Conservation (phyloP, 306 rosid species). For the Astragalus membranaceus region DNA sequence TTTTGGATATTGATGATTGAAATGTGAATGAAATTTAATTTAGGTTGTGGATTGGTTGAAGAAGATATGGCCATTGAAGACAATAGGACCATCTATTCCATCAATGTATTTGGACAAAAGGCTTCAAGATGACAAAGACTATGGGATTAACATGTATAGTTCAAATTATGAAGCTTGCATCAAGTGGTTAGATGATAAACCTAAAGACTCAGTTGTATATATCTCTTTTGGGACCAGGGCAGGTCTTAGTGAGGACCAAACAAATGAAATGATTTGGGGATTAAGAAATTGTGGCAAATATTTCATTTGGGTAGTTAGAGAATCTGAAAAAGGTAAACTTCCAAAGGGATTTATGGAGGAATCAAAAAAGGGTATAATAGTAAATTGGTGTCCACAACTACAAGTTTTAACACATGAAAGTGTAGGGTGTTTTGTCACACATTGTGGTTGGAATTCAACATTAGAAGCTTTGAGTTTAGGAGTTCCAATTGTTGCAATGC, state of each 20-base stretch:
- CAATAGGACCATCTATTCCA: slow-evolving; percentile 6
- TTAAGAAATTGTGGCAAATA: neutral
- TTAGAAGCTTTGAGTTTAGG: neutral
- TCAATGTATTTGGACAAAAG: neutral
- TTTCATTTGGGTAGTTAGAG: neutral
- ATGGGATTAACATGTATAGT: neutral
- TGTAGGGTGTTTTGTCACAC: neutral
- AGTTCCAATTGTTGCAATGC: neutral
- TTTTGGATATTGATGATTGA: neutral
- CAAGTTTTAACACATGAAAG: neutral
- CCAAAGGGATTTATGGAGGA: neutral
- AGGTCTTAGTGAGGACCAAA: neutral
- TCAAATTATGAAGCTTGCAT: neutral
- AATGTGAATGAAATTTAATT: neutral
- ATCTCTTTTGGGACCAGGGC: neutral
- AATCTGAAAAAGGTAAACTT: neutral
- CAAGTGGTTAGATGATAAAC: neutral
- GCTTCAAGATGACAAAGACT: neutral
- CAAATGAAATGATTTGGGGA: neutral
- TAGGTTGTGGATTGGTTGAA: slow-evolving; percentile 1
- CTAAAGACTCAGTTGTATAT: neutral
- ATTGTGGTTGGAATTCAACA: slow-evolving; percentile 4
- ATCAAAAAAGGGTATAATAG: neutral
- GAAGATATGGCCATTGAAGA: neutral
- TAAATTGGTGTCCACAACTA: neutral